These are phyloP conservation scores for Gloeopeniophorella convolvens DNA, from an alignment of 768 basidiomycete species.

Conservation along the genomic window DNA sequence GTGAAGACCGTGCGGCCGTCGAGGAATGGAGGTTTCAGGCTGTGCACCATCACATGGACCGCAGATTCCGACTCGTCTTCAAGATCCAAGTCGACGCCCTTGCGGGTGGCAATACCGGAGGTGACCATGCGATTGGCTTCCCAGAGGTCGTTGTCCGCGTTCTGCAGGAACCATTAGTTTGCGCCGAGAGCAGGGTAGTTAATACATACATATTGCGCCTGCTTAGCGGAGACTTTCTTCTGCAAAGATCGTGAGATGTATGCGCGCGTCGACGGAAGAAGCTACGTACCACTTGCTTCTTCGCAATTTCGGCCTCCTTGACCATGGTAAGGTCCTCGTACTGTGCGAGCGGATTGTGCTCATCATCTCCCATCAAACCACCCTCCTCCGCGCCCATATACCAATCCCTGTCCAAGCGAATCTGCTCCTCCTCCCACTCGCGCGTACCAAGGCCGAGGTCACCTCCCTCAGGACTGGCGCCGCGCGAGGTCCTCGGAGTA, in stretches of 20 bases:
- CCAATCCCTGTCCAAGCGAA: slow-evolving; percentile 91
- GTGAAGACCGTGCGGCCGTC: slow-evolving; percentile 96
- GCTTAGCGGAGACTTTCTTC: slow-evolving; percentile 89
- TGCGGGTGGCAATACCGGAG: slow-evolving; percentile 88
- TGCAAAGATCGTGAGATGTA: slow-evolving; percentile 27
- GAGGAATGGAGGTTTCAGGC: slow-evolving; percentile 95
- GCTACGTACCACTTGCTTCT: slow-evolving; percentile 59
- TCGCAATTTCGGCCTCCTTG: slow-evolving; percentile 70
- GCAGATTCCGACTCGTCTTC: slow-evolving; percentile 95
- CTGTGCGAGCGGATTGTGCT: slow-evolving; percentile 87
- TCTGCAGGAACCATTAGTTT: slow-evolving; percentile 41
- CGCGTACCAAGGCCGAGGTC: slow-evolving; percentile 62
- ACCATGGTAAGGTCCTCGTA: slow-evolving; percentile 77
- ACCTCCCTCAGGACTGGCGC: slow-evolving; percentile 61
- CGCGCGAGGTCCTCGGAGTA: slow-evolving; percentile 64
- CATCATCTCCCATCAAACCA: slow-evolving; percentile 79
- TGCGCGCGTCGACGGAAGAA: not conserved
- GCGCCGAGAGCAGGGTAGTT: not conserved
- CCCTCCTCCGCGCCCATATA: slow-evolving; percentile 90
- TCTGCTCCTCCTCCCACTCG: slow-evolving; percentile 98
- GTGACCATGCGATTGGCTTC: slow-evolving; percentile 97
- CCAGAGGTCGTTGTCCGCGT: slow-evolving; percentile 98
- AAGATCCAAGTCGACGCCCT: slow-evolving; percentile 85
- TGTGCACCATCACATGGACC: slow-evolving; percentile 95
- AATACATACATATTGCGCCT: slow-evolving; percentile 85